phyloP scores from a whole-genome alignment of 495 filamentous ascomycete species.

The Lindgomyces ingoldianus region DNA sequence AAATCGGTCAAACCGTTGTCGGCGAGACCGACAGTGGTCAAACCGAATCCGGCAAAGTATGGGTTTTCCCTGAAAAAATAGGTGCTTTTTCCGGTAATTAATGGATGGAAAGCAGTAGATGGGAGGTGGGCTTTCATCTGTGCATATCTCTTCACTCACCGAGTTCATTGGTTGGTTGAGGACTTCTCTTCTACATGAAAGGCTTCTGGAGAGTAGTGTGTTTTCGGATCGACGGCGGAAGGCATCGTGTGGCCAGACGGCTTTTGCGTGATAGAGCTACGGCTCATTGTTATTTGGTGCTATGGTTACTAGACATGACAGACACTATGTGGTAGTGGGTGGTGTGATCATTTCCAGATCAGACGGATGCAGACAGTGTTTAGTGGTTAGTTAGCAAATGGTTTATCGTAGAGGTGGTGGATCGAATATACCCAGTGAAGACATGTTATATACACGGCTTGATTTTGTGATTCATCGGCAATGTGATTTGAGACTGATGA shows the following conservation, averaged over 20 bases:
- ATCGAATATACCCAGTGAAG: background rate
- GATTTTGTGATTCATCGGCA: too few relatives aligned
- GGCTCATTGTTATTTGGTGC: too few relatives aligned
- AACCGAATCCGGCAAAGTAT: background rate
- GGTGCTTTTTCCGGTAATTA: background rate
- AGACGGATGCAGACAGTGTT: background rate
- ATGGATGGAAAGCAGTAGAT: background rate
- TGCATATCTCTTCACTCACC: too few relatives aligned
- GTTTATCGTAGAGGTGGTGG: background rate
- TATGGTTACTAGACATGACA: too few relatives aligned
- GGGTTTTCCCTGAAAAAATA: background rate
- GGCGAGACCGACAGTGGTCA: background rate
- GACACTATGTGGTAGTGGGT: too few relatives aligned
- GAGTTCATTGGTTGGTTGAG: too few relatives aligned
- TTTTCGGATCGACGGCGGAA: too few relatives aligned
- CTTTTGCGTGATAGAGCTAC: too few relatives aligned
- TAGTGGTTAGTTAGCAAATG: background rate
- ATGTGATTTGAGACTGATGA: too few relatives aligned
- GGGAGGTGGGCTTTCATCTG: background rate
- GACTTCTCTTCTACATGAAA: too few relatives aligned
- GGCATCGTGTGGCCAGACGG: too few relatives aligned
- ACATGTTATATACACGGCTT: background rate
- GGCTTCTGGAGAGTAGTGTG: too few relatives aligned
- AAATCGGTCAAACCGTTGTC: background rate
- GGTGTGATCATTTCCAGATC: background rate